Percentiles rank a stretch among this genome's conserved stretches.
phyloP scores from a whole-genome alignment of 2,329 filamentous ascomycete genomes.

The Sporothrix humicola region DNA sequence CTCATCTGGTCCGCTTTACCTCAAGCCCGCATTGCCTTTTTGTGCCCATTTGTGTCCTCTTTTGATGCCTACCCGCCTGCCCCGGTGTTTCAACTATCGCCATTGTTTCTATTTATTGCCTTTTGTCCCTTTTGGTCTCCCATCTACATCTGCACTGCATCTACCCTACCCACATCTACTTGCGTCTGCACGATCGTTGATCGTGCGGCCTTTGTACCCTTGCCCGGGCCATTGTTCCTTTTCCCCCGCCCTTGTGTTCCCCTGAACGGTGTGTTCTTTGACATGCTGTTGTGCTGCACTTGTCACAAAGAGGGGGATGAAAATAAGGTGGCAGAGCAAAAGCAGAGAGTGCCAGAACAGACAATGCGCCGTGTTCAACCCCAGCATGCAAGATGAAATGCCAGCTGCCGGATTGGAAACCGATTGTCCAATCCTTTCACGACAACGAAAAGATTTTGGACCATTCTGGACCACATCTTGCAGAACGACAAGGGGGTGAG shows the following conservation, averaged over 20 bases:
- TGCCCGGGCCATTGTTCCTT: conserved; percentile 1
- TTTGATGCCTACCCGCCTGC: neutral
- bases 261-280: neutral
- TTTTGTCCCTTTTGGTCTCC: neutral
- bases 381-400: conserved; percentile 2
- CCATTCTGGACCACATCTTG: conserved; percentile 2
- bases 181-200: neutral
- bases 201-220: conserved; percentile 21
- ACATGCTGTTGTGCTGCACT: neutral
- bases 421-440: conserved; percentile 21
- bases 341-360: neutral
- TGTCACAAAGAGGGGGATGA: conserved; percentile 6
- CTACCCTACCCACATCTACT: neutral
- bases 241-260: neutral
- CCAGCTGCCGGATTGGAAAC: conserved; percentile 6
- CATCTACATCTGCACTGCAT: neutral
- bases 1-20: neutral
- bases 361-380: conserved; percentile 16
- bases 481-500: neutral
- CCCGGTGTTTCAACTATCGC: conserved; percentile 13
- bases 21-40: neutral
- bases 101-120: conserved; percentile 24
- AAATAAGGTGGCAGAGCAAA: neutral
- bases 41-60: neutral
- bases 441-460: neutral